Conservation (phyloP, 2,329 filamentous ascomycete species). For the Sclerotinia subarctica region DNA sequence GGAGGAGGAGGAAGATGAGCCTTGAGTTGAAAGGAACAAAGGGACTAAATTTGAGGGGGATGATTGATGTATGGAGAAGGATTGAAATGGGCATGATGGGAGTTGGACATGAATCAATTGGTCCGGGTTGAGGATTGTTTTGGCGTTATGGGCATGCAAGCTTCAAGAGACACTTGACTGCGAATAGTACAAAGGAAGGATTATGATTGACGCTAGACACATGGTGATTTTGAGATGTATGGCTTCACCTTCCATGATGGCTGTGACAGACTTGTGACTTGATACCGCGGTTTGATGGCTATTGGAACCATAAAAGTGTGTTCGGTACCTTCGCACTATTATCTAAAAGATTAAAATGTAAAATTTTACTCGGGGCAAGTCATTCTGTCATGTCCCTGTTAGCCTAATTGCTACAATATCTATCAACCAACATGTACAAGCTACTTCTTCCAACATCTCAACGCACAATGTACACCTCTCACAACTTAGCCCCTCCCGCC, state of each 20-base stretch:
- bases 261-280: neutral
- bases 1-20: neutral
- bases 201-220: neutral
- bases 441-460: no score
- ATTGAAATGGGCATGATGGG: constrained; percentile 41
- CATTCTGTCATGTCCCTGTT: neutral
- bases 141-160: neutral
- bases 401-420: neutral
- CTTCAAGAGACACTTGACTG: neutral
- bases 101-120: constrained; percentile 41
- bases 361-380: neutral
- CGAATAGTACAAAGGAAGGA: neutral
- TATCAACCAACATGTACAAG: no score
- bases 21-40: constrained; percentile 31
- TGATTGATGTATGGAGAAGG: constrained; percentile 29
- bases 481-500: constrained; percentile 51
- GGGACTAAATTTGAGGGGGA: constrained; percentile 22
- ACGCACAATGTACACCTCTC: constrained; percentile 36
- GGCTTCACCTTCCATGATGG: neutral
- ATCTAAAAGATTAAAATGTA: neutral
- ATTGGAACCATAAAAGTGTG: neutral
- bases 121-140: neutral
- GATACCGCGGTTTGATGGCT: neutral
- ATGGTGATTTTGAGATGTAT: neutral
- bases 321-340: neutral